phyloP scores from a whole-genome alignment of 352 stramenopile species.

The Phytophthora crassamura region DNA sequence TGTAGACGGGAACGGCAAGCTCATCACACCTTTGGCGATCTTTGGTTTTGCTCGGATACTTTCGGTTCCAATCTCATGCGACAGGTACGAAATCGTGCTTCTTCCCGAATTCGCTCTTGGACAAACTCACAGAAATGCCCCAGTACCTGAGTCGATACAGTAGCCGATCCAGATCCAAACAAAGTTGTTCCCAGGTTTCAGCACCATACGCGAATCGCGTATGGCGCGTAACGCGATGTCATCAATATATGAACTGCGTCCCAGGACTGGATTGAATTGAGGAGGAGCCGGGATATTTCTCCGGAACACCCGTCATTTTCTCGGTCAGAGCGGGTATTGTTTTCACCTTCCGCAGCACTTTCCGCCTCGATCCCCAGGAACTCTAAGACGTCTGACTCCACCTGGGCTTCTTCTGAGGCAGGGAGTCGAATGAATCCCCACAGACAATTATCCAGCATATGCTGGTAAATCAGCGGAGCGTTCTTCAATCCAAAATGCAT shows the following conservation, averaged over 20 bases:
- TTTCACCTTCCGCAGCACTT: no score
- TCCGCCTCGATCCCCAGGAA: not conserved
- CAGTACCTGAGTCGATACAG: conserved; percentile 2
- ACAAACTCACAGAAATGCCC: conserved; percentile 4
- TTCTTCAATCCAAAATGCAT: not conserved
- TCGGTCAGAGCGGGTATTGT: not conserved
- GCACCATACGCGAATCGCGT: no score
- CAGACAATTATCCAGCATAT: no score
- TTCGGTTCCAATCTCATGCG: no score
- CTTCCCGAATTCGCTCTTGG: conserved; percentile 6
- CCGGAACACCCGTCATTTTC: not conserved
- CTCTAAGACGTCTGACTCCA: not conserved
- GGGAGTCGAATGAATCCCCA: not conserved
- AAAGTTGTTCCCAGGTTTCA: conserved; percentile 2
- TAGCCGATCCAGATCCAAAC: not conserved
- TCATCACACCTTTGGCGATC: not conserved
- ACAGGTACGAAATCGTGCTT: not conserved
- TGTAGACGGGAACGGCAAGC: not conserved
- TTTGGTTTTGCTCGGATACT: not conserved
- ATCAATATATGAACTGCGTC: conserved; percentile 7
- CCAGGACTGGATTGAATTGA: not conserved
- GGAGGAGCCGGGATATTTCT: no score
- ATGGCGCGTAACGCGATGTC: conserved; percentile 10
- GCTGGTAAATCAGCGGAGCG: no score
- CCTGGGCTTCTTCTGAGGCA: not conserved